phyloP scores from a whole-genome alignment of 1,139 yeast species.

The Blastobotrys petasosporus region DNA sequence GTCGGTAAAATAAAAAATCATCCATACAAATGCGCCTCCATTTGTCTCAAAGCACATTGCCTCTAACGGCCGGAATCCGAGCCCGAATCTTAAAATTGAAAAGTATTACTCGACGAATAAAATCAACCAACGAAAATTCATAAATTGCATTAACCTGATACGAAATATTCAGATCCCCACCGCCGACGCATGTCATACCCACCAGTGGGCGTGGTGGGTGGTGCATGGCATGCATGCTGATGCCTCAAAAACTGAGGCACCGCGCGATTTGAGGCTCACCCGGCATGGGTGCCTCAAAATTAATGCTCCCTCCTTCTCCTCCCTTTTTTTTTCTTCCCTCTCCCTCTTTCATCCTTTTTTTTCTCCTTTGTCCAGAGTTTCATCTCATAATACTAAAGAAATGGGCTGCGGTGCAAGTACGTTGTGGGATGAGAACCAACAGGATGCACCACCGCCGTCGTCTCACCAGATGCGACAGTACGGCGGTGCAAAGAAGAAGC shows the following conservation, averaged over 20 bases:
- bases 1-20: no score
- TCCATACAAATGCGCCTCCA: no score
- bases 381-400: neutral
- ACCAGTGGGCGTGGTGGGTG: no score
- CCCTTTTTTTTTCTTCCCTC: neutral
- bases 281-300: neutral
- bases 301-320: neutral
- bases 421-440: neutral
- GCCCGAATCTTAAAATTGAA: no score
- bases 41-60: no score
- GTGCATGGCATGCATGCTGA: no score
- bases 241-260: neutral
- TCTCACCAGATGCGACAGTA: neutral
- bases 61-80: no score
- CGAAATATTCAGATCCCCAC: no score
- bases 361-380: neutral
- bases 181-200: no score
- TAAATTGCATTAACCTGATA: no score
- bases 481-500: neutral
- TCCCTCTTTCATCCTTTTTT: neutral
- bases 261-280: constrained; percentile 2
- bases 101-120: no score
- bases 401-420: constrained; percentile 13
- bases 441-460: neutral
- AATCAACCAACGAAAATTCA: no score